Evolutionary conservation across 164 flowering plant species (phyloP).

Genomic region (Vitis cinerea): DNA sequence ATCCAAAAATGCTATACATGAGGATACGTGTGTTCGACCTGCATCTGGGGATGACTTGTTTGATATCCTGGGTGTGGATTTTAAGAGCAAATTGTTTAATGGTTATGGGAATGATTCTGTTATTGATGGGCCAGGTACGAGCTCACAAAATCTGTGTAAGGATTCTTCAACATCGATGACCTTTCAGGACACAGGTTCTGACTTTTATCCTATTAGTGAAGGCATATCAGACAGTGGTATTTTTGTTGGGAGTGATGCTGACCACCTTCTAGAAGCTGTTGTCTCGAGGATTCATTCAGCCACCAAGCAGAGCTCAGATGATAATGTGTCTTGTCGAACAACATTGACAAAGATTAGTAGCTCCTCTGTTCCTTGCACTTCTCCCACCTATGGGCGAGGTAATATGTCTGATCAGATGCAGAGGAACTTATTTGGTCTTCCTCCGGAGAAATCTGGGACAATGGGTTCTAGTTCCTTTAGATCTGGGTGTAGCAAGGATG

Average conservation of each 20-base stretch:
- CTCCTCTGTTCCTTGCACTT: slow-evolving; percentile 42
- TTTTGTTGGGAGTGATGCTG: slow-evolving; percentile 41
- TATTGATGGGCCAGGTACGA: slow-evolving; percentile 14
- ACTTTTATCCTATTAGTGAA: slow-evolving; percentile 27
- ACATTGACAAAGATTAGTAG: slow-evolving; percentile 48
- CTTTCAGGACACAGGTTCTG: slow-evolving; percentile 21
- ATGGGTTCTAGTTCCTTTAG: slow-evolving; percentile 38
- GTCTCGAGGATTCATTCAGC: slow-evolving; percentile 55
- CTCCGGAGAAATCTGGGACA: slow-evolving; percentile 30
- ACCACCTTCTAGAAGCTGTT: slow-evolving; percentile 85
- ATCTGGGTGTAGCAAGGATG: slow-evolving; percentile 43
- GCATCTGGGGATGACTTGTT: slow-evolving; percentile 66
- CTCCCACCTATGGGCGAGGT: slow-evolving; percentile 22
- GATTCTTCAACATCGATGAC: slow-evolving; percentile 26
- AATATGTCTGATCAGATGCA: slow-evolving; percentile 30
- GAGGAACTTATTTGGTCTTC: slow-evolving; percentile 32
- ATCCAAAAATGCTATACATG: slow-evolving; percentile 12
- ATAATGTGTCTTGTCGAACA: slow-evolving; percentile 54
- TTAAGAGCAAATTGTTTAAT: slow-evolving; percentile 37
- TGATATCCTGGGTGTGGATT: slow-evolving; percentile 64
- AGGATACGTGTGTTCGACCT: slow-evolving; percentile 23
- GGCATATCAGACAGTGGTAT: slow-evolving; percentile 45
- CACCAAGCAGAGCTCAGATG: slow-evolving; percentile 52
- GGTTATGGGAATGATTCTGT: slow-evolving; percentile 25
- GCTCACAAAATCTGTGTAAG: slow-evolving; percentile 9